Conservation (phyloP, 73 alveolate species). For the Paramecium sonneborni region DNA sequence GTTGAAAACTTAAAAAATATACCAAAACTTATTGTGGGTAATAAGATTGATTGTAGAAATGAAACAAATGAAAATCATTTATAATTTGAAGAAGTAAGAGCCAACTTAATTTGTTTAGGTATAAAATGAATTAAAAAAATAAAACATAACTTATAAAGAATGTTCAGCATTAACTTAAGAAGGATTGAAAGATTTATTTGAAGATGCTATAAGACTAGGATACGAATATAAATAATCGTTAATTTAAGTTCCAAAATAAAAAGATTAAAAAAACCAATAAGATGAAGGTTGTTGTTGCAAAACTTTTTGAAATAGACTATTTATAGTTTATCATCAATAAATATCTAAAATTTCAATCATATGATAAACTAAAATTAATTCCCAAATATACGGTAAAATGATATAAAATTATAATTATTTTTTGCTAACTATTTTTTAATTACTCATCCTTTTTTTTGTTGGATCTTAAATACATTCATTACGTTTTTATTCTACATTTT, state of each 20-base stretch:
- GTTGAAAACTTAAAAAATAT: slow-evolving; percentile 60
- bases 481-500: background rate
- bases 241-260: background rate
- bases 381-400: background rate
- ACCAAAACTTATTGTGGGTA: slow-evolving; percentile 75
- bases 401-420: background rate
- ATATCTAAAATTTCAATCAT: background rate
- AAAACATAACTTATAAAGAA: background rate
- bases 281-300: background rate
- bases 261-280: background rate
- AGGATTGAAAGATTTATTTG: slow-evolving; percentile 59
- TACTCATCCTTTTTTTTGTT: background rate
- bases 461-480: background rate
- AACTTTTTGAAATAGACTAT: background rate
- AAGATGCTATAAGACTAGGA: background rate
- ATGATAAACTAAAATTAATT: background rate
- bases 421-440: background rate
- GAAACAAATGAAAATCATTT: background rate
- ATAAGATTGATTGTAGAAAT: slow-evolving; percentile 71
- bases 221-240: background rate
- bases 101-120: background rate
- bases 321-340: background rate
- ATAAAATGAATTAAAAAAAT: background rate
- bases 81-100: background rate
- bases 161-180: slow-evolving; percentile 65